Conservation (phyloP, 1,284 basidiomycete genomes). For the Schizophyllum amplum region DNA sequence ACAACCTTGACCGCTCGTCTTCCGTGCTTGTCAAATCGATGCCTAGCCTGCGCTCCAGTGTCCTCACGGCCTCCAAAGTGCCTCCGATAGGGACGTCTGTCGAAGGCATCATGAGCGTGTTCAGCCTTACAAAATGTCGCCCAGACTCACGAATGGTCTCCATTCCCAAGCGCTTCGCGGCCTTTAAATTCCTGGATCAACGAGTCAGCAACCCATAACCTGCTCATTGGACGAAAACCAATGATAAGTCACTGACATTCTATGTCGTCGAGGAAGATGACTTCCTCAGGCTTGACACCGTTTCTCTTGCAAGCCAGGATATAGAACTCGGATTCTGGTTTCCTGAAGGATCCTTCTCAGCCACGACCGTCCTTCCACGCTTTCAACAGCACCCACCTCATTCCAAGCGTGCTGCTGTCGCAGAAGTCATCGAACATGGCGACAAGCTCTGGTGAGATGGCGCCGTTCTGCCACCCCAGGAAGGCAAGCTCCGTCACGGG, state of each 20-base stretch:
- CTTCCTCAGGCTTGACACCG: constrained; percentile 49
- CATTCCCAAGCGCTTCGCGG: constrained; percentile 66
- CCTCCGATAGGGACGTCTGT: constrained; percentile 65
- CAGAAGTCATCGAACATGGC: constrained; percentile 76
- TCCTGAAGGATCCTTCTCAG: too few species aligned
- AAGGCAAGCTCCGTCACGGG: constrained; percentile 50
- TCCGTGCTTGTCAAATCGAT: constrained; percentile 39
- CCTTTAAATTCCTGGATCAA: constrained; percentile 58
- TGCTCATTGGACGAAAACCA: background rate
- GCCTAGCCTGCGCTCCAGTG: constrained; percentile 51
- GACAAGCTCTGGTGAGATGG: constrained; percentile 44
- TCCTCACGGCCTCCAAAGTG: constrained; percentile 47
- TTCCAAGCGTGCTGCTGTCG: constrained; percentile 76
- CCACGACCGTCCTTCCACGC: too few species aligned
- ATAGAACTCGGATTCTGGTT: constrained; percentile 72
- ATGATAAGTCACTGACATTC: constrained; percentile 45
- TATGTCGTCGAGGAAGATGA: constrained; percentile 74
- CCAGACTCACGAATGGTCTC: constrained; percentile 54
- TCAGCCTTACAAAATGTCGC: background rate
- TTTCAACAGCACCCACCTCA: constrained; percentile 41
- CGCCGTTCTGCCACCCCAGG: constrained; percentile 60
- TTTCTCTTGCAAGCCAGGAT: constrained; percentile 62
- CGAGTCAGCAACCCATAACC: constrained; percentile 1
- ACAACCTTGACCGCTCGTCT: background rate
- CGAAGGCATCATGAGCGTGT: constrained; percentile 9